Base-by-base conservation (phyloP, 306 rosid genomes). In the Trifolium repens region DNA sequence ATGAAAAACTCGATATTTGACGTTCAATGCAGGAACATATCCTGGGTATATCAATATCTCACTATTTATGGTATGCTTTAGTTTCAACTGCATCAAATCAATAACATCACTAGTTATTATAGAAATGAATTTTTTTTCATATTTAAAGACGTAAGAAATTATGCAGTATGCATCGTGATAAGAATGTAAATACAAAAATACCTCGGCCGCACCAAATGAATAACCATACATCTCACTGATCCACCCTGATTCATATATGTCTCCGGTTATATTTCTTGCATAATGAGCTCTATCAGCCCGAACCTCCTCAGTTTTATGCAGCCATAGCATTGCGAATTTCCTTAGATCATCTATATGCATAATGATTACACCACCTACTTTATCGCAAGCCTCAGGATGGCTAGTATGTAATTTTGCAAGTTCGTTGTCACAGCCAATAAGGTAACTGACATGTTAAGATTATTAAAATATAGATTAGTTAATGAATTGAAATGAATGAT, bases 161-260 rank as follows among this genome's bases (percentile, higher is more conserved):
- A 32, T 17, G 19, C 0, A 0, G 19, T 17, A 17, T 32, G 65
- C 58, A 42, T 26, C 13, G 46, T 12, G 35, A 52, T 37, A 84
- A 64, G 65, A 55, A 74, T 9, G 63, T 64, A 65, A 53, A 67
- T 72, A 72, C 15, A 64, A 73, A 72, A 72, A 37, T 94, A 94
- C 99, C 99, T 94, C 99, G 4, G 99, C 99, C 6, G 99, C 99
- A 3, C 96, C 99, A 5, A 94, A 94, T 44, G 99, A 94, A 85
- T 94, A 94, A 44, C 99, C 99, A 78, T 94, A 94, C 99, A 92
- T 94, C 87, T 94, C 99, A 72, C 99, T 94, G 13, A 92, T 94
- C 99, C 99, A 94, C 57, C 99, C 99, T 19, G 99, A 90, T 74
- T 73, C 84, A 74, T 84, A 94, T 79, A 94, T 83, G 84, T 94